These are phyloP conservation scores for Boletus sensibilis DNA, from an alignment of 768 basidiomycete genomes.

Conservation along the genomic window DNA sequence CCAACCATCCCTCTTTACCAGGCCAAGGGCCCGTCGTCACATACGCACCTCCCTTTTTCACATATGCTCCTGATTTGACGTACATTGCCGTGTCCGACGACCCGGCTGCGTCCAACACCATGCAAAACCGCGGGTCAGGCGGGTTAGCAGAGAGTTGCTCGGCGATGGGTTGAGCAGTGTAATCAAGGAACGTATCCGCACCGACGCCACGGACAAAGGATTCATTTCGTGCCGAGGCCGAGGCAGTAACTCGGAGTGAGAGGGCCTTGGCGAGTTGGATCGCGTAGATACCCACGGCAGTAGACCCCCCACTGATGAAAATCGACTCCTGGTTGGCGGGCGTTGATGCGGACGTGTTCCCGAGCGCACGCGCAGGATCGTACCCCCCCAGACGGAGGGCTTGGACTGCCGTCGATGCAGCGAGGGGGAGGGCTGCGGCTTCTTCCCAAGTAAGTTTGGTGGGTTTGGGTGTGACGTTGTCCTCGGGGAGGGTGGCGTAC, in stretches of 20 bases:
- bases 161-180: constrained; percentile 51
- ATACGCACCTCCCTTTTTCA: constrained; percentile 51
- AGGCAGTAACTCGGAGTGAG: constrained; percentile 57
- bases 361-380: constrained; percentile 38
- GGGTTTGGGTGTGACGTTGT: constrained; percentile 40
- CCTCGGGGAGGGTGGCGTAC: constrained; percentile 53
- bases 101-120: constrained; percentile 61
- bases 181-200: constrained; percentile 70
- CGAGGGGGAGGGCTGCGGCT: constrained; percentile 61
- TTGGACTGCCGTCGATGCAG: constrained; percentile 58
- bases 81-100: constrained; percentile 49
- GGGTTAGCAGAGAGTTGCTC: constrained; percentile 45
- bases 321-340: constrained; percentile 44
- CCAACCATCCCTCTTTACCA: constrained; percentile 18
- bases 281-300: constrained; percentile 65
- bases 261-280: constrained; percentile 70
- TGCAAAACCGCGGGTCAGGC: constrained; percentile 51
- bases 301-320: constrained; percentile 70
- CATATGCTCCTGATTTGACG: constrained; percentile 48
- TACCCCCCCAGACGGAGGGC: constrained; percentile 47
- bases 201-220: constrained; percentile 57
- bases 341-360: background rate
- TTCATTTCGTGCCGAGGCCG: constrained; percentile 60
- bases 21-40: constrained; percentile 53
- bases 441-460: constrained; percentile 49